Evolutionary conservation across 2,329 filamentous ascomycete genomes (phyloP).

Genomic region (Xylaria sp.): DNA sequence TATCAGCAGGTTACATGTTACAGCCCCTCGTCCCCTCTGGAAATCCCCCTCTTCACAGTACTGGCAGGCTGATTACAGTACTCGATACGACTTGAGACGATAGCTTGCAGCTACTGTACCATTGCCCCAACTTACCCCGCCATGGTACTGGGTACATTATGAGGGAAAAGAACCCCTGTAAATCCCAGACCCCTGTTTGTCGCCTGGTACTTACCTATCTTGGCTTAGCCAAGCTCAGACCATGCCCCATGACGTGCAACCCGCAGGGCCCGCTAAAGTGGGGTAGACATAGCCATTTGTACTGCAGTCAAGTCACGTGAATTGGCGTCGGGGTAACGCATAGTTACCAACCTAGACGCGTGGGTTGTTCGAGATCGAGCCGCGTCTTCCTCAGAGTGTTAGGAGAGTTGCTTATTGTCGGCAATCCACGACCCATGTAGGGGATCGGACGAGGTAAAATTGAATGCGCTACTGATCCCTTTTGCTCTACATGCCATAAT

Average conservation of each 20-base stretch:
- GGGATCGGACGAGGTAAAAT: background rate
- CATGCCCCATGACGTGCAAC: slow-evolving; percentile 25
- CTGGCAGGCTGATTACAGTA: background rate
- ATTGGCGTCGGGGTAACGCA: slow-evolving; percentile 33
- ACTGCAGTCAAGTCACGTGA: slow-evolving; percentile 37
- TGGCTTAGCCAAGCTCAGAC: slow-evolving; percentile 5
- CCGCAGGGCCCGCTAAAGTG: background rate
- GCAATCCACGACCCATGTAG: slow-evolving; percentile 1
- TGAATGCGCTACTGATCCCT: background rate
- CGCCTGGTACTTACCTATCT: slow-evolving; percentile 12
- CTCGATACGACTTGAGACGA: background rate
- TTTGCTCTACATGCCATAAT: slow-evolving; percentile 23
- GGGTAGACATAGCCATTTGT: background rate
- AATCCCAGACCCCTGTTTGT: background rate
- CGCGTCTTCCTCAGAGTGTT: slow-evolving; percentile 8
- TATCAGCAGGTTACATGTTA: slow-evolving; percentile 26
- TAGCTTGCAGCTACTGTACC: slow-evolving; percentile 1
- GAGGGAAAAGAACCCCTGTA: slow-evolving; percentile 13
- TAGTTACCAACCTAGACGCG: slow-evolving; percentile 26
- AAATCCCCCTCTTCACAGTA: slow-evolving; percentile 20
- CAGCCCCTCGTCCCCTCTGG: slow-evolving; percentile 9
- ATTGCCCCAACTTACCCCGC: slow-evolving; percentile 17
- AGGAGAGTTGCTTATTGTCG: background rate
- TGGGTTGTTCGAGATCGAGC: background rate
- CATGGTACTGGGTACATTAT: background rate